A percentile compares a stretch with the other conserved stretches of the same genome.
Conservation (phyloP, 345 rosid species). For the Citrus sp. region DNA sequence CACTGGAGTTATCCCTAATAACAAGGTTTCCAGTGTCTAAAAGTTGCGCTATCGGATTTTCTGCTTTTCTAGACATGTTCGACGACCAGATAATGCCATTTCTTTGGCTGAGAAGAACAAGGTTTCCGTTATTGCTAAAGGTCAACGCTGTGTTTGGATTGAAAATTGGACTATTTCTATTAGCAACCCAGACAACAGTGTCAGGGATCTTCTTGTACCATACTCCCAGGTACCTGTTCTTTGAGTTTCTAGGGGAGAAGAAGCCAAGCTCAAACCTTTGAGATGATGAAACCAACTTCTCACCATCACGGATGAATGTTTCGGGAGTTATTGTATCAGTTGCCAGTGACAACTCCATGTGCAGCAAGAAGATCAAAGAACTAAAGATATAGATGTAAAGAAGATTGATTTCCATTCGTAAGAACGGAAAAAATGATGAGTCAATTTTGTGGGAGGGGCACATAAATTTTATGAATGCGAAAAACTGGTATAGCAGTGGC, state of each 20-base stretch:
- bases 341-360: neutral
- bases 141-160: constrained; percentile 17
- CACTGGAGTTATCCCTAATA: constrained; percentile 21
- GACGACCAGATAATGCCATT: constrained; percentile 30
- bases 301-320: neutral
- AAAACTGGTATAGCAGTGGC: no score
- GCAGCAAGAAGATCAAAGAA: neutral
- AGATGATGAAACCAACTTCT: neutral
- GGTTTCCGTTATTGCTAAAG: constrained; percentile 20
- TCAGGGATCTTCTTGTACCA: constrained; percentile 36
- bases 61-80: constrained; percentile 9
- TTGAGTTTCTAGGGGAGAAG: constrained; percentile 23
- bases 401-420: neutral
- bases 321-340: neutral
- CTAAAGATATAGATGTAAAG: neutral
- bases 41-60: constrained; percentile 33
- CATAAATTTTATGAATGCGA: no score
- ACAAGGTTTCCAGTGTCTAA: constrained; percentile 48
- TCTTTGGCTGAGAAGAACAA: constrained; percentile 23
- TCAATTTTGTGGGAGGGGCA: no score
- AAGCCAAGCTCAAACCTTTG: constrained; percentile 30
- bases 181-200: constrained; percentile 45
- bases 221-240: constrained; percentile 37
- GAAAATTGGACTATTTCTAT: constrained; percentile 28
- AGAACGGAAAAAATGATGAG: neutral